Evolutionary conservation across 2,329 filamentous ascomycete species (phyloP).

Genomic region (Colletotrichum sp.): DNA sequence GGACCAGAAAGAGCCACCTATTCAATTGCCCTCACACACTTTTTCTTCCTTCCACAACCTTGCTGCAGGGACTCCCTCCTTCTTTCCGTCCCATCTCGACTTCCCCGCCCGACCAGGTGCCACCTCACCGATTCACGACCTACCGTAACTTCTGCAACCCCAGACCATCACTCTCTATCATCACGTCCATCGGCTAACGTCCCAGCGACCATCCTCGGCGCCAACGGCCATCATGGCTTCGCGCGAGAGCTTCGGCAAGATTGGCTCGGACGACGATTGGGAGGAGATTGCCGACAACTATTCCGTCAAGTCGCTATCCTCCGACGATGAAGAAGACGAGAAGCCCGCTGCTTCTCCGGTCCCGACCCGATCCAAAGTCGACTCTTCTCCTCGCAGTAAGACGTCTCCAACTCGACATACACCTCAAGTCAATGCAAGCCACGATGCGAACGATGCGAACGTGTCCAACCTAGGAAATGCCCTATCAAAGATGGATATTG

Average conservation of each 20-base stretch:
- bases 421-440: neutral
- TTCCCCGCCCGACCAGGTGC: neutral
- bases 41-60: neutral
- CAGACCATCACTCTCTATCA: accelerated
- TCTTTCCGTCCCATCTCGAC: neutral
- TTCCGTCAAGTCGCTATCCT: slow-evolving; percentile 30
- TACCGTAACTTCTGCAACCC: neutral
- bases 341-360: neutral
- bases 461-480: accelerated
- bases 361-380: neutral
- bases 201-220: neutral
- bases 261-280: slow-evolving; percentile 29
- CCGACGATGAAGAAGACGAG: slow-evolving; percentile 20
- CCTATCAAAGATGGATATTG: accelerated
- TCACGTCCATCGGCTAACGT: neutral
- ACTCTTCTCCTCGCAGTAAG: neutral
- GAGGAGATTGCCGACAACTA: slow-evolving; percentile 28
- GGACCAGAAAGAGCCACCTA: neutral
- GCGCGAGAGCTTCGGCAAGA: neutral
- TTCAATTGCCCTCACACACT: neutral
- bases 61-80: neutral
- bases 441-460: neutral
- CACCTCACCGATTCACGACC: neutral
- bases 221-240: neutral
- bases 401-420: neutral